Base-by-base conservation (phyloP, 2,329 filamentous ascomycete species). In the Zalaria sp. region DNA sequence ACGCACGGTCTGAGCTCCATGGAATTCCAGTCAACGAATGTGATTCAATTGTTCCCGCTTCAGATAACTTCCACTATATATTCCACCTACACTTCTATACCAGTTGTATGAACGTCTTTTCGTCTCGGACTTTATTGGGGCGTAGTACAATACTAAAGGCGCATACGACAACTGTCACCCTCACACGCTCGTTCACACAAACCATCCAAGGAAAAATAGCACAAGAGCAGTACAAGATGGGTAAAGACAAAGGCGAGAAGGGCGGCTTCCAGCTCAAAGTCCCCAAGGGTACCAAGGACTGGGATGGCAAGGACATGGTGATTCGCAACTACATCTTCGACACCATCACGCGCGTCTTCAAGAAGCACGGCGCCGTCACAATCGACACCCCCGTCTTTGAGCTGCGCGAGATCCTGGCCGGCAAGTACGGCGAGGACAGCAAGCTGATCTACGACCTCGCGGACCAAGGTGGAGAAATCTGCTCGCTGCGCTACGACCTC, bases 361-460 rank as follows among this genome's bases (percentile, higher is more conserved):
- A 87, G 66, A 80, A 81, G 54, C 82, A 89, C 67, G 84, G 83
- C 58, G 84, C 74, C 48, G 79, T 82, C 46, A 79, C 81, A 47
- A 78, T 91, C 49, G 83, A 88, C 62, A 91, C 83, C 39, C 75
- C 75, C 35, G 84, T 91, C 46, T 93, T 93, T 58, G 86, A 93
- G 62, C 70, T 91, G 47, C 81, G 81, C 58, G 85, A 93, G 53
- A 89, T 93, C 49, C 73, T 93, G 34, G 73, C 85, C 18, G 86
- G 85, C 46, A 93, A 93, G 68, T 93, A 93, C 67, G 86, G 86
- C 59, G 86, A 93, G 66, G 86, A 93, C 62, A 84, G 80, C 56
- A 89, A 89, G 62, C 79, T 93, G 60, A 93, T 93, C 64, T 93
- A 93, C 65, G 83, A 93, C 59, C 72, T 91, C 49, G 79, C 82